Evolutionary conservation across 139 green algal genomes (phyloP), one percentile per base, ranked within the genome.

Genomic region (Raphidocelis subcapitata): DNA sequence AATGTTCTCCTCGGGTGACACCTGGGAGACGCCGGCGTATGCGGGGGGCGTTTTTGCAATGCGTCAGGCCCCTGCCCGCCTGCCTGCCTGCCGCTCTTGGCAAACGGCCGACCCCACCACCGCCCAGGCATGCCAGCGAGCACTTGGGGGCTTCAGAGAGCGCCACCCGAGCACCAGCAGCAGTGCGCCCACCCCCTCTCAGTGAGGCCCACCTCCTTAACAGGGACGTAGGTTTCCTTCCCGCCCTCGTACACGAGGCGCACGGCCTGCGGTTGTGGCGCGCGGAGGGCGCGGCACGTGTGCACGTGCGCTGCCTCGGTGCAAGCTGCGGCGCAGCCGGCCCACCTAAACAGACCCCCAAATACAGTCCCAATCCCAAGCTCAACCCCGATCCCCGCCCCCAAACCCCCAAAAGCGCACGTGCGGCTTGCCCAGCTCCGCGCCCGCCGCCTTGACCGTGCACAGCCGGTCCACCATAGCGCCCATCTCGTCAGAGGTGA

Each of bases 401-500:
- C 1, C 20, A 1, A 54, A 23, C 55, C n/a, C 21, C 23, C 12
- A 28, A 21, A 16, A 10, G 26, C 55, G 10, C 26, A 62, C 55
- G 16, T 62, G 55, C n/a, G 26, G 55, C 8, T 16, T 12, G 10
- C 55, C 55, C 55, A 31, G 55, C 26, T 57, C 3, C 32, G 24
- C 26, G 20, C 62, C 37, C 18, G 24, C 15, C 15, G 67, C 44
- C 47, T 77, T 77, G 33, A 52, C 47, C 5, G 59, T 56, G 62
- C 70, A 77, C 31, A 77, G 61, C 20, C 70, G 61, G 60, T 77
- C 70, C 49, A 77, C 70, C 70, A 77, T 77, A 16, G 70, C 62
- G 16, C 37, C 35, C 70, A 77, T 77, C 47, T 77, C 70, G 47
- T 77, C 70, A 56, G 47, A 20, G 23, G 32, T 47, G 29, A 77